A percentile compares a stretch with the other conserved stretches of the same genome.
These are phyloP conservation scores for Globisporangium cederbergense DNA, from an alignment of 352 stramenopile genomes.

Conservation along the genomic window DNA sequence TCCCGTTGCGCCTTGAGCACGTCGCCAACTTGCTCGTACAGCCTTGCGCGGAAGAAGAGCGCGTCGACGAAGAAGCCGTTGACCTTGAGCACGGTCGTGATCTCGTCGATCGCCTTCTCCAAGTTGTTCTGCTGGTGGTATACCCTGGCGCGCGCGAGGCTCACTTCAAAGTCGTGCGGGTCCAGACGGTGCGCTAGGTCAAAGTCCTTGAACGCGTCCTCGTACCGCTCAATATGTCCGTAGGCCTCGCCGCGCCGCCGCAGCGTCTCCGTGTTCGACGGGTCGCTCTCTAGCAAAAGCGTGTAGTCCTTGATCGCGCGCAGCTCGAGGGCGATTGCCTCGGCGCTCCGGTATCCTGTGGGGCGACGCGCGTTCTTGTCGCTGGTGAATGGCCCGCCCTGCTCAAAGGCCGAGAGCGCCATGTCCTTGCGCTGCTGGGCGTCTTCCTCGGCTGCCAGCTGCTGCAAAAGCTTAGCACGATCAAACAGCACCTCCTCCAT, in stretches of 20 bases:
- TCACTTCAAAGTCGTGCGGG: conserved; percentile 52
- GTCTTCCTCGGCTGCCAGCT: conserved; percentile 53
- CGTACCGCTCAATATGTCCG: conserved; percentile 39
- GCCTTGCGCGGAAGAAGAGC: conserved; percentile 51
- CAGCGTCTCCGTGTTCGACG: conserved; percentile 38
- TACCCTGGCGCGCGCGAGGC: conserved; percentile 54
- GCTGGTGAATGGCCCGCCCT: conserved; percentile 23
- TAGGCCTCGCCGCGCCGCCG: conserved; percentile 45
- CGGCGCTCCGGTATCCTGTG: conserved; percentile 30
- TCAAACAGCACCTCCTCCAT: conserved; percentile 60
- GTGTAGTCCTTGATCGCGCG: conserved; percentile 66
- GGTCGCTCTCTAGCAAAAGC: conserved; percentile 41
- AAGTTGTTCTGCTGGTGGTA: conserved; percentile 42
- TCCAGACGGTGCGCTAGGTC: conserved; percentile 38
- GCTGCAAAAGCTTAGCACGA: conserved; percentile 47
- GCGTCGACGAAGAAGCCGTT: conserved; percentile 78
- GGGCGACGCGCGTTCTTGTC: conserved; percentile 15
- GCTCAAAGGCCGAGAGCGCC: conserved; percentile 40
- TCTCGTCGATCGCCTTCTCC: conserved; percentile 40
- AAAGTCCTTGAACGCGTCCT: conserved; percentile 61
- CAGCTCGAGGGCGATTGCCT: conserved; percentile 35
- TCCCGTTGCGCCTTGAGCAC: conserved; percentile 42
- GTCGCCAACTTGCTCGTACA: conserved; percentile 44
- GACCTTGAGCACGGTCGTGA: conserved; percentile 46
- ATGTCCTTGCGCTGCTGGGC: conserved; percentile 39